Percentiles rank a stretch among this genome's conserved stretches.
These are phyloP conservation scores for Scolecobasidium constrictum DNA, from an alignment of 2,329 filamentous ascomycete genomes.

Conservation along the genomic window DNA sequence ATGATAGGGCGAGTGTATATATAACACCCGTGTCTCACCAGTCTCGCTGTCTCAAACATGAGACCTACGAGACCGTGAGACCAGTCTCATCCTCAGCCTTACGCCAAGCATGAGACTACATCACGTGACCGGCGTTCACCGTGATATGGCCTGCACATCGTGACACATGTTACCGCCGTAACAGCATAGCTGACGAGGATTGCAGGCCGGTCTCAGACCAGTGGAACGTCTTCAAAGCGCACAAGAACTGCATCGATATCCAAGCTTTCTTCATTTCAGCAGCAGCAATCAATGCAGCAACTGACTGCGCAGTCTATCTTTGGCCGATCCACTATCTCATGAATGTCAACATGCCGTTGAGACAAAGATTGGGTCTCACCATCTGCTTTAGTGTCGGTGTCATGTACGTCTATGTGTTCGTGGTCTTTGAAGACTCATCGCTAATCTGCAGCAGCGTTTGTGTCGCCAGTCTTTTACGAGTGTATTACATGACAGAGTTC, in stretches of 20 bases:
- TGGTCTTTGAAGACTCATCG: not conserved
- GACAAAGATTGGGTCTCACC: not conserved
- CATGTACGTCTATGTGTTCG: not conserved
- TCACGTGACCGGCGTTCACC: too few relatives aligned
- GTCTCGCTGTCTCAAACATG: too few relatives aligned
- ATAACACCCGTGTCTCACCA: too few relatives aligned
- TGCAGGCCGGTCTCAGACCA: not conserved
- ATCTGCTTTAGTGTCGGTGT: slow-evolving; percentile 1
- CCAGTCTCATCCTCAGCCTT: too few relatives aligned
- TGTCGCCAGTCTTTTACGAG: not conserved
- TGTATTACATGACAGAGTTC: not conserved
- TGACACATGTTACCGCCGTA: too few relatives aligned
- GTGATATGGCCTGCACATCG: too few relatives aligned
- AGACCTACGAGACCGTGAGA: too few relatives aligned
- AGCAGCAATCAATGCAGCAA: not conserved
- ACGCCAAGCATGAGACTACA: too few relatives aligned
- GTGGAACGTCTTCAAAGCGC: not conserved
- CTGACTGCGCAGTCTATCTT: not conserved
- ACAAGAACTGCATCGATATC: slow-evolving; percentile 1
- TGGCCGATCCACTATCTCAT: not conserved
- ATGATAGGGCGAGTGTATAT: too few relatives aligned
- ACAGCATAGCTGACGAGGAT: too few relatives aligned
- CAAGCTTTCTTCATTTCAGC: not conserved
- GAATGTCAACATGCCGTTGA: not conserved
- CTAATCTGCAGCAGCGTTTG: not conserved